Evolutionary conservation across 2,329 filamentous ascomycete genomes (phyloP), one percentile per base, ranked within the genome.

Genomic region (Fusarium algeriense): DNA sequence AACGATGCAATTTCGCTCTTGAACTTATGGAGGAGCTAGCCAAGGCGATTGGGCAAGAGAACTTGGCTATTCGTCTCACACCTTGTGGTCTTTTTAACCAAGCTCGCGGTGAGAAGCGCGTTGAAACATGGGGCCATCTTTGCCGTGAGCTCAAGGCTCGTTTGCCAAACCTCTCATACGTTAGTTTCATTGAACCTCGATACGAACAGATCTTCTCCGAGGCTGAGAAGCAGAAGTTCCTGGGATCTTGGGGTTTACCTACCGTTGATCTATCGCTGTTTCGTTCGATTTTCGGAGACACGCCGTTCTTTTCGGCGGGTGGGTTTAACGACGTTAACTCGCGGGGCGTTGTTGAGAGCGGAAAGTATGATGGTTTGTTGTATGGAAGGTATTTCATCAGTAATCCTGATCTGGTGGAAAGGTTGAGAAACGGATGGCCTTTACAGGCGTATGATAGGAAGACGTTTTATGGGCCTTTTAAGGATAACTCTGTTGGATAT

Each of bases 271-370:
- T 88, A 3, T 80, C 81, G 11, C 60, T 79, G 5, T 87, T 88
- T 73, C 83, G 86, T 23, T 70, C 81, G 14, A 88, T 89, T 64
- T 85, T 88, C 55, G 83, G 82, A 4, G 77, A 80, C 9, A 86
- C 86, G 0, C 87, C 86, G 0, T 87, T 89, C 77, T 83, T 90
- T 67, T 84, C 86, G 0, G 87, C 85, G 0, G 87, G 87, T 9
- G 87, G 87, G 0, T 90, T 85, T 77, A 80, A 85, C 55, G 81
- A 87, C 44, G 80, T 79, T 40, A 89, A 87, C 67, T 82, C 81
- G 0, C 85, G 83, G 80, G 85, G 83, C 3, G 82, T 86, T 2
- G 5, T 79, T 2, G 78, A 80, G 43, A 73, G 88, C 3, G 82
- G 81, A 5, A 81, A 77, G 30, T 85, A 85, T 57, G 85, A 87